These are phyloP conservation scores for Metarhizium anisopliae DNA, from an alignment of 2,329 filamentous ascomycete genomes.

Conservation along the genomic window DNA sequence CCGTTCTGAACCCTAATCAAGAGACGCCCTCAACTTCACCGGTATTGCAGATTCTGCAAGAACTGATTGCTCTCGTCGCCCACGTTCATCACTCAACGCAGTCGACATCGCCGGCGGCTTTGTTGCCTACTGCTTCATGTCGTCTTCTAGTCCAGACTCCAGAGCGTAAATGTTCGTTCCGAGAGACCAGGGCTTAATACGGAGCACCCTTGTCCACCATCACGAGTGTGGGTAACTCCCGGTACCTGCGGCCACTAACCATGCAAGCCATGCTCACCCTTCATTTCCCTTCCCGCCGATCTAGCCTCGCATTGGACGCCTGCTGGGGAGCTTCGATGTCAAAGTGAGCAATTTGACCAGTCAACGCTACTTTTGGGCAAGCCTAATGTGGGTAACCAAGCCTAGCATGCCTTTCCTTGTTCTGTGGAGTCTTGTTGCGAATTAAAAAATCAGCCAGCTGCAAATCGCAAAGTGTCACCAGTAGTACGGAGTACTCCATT, in stretches of 20 bases:
- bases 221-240: neutral
- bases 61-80: neutral
- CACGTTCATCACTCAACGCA: neutral
- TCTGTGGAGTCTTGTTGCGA: neutral
- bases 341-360: neutral
- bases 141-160: neutral
- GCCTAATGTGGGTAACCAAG: neutral
- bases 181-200: too few species aligned
- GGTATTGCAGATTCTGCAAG: neutral
- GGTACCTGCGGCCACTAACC: conserved; percentile 2
- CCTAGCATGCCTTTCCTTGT: neutral
- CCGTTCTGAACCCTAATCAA: neutral
- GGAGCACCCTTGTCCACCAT: neutral
- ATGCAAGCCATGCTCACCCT: conserved; percentile 7
- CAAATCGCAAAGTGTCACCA: too few species aligned
- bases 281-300: conserved; percentile 7
- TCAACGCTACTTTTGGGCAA: neutral
- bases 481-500: too few species aligned
- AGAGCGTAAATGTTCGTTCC: too few species aligned
- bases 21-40: neutral
- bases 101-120: neutral
- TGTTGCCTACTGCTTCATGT: neutral
- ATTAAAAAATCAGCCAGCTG: neutral
- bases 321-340: neutral
- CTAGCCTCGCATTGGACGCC: conserved; percentile 5